Base-by-base conservation (phyloP, 805 yeast species). In the Metschnikowia kofuensis region DNA sequence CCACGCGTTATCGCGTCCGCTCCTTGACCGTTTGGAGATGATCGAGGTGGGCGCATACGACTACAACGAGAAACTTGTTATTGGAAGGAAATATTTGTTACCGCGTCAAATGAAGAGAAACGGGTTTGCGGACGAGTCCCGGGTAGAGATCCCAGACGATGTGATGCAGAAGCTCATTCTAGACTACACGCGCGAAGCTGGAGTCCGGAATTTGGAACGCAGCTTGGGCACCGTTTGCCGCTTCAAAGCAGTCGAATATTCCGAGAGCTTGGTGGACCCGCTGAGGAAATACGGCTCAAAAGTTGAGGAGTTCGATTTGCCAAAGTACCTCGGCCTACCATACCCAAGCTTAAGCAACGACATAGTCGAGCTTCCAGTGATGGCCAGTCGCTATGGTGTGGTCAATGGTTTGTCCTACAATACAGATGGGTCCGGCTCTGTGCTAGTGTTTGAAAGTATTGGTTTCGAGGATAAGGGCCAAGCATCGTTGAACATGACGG, bases 371-470 rank as follows among this genome's bases (percentile, higher is more conserved):
- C 40, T 55, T 28, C 79, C 83, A 1, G 65, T 68, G 27, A 66
- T 73, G 44, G 78, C 88, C 10, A 77, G 76, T 31, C 69, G 70
- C 7, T 74, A 77, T 52, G 96, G 97, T 1, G 78, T 89, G 7
- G 97, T 89, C 10, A 88, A 89, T 62, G 97, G 97, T 0, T 70
- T 90, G 51, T 88, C 96, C 1, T 90, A 89, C 65, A 89, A 87
- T 69, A 82, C 89, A 2, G 87, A 85, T 58, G 97, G 97, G 1
- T 82, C 86, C 6, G 97, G 97, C 0, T 84, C 92, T 1, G 82
- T 87, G 1, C 70, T 90, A 44, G 79, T 84, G 13, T 87, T 90
- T 63, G 96, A 90, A 62, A 81, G 89, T 58, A 79, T 87, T 35
- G 82, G 84, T 13, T 79, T 85, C 54, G 85, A 85, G 6, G 61